Evolutionary conservation across 1,284 basidiomycete genomes (phyloP).

Genomic region (Heterobasidion annosum): DNA sequence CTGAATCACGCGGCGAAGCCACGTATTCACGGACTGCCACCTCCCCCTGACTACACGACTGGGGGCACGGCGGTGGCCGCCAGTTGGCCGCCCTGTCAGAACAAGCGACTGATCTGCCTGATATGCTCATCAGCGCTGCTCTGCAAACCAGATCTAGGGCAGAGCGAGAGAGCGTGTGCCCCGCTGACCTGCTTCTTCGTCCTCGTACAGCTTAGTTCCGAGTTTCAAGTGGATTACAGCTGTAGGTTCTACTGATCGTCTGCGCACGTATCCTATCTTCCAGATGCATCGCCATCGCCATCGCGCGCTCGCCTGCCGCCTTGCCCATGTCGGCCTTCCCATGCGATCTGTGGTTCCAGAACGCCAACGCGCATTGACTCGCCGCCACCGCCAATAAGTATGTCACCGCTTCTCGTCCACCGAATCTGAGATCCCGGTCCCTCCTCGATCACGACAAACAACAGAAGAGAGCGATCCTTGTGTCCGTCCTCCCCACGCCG

Average conservation of each 20-base stretch:
- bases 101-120: slow-evolving; percentile 4
- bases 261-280: background rate
- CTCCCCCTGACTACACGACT: background rate
- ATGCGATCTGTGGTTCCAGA: too few relatives aligned
- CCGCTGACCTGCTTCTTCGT: background rate
- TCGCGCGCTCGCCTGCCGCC: background rate
- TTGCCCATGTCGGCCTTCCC: background rate
- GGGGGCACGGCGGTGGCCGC: background rate
- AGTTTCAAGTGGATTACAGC: background rate
- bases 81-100: background rate
- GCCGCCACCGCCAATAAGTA: too few relatives aligned
- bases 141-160: background rate
- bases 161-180: background rate
- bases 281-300: background rate
- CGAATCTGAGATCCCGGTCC: background rate
- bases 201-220: background rate
- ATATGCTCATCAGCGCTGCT: slow-evolving; percentile 1
- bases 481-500: background rate
- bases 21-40: too few relatives aligned
- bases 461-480: background rate
- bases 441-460: too few relatives aligned
- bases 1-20: too few relatives aligned
- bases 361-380: too few relatives aligned
- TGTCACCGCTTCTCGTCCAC: background rate
- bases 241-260: background rate